Conservation (phyloP, 331 rosid genomes). For the Malus hybrid region DNA sequence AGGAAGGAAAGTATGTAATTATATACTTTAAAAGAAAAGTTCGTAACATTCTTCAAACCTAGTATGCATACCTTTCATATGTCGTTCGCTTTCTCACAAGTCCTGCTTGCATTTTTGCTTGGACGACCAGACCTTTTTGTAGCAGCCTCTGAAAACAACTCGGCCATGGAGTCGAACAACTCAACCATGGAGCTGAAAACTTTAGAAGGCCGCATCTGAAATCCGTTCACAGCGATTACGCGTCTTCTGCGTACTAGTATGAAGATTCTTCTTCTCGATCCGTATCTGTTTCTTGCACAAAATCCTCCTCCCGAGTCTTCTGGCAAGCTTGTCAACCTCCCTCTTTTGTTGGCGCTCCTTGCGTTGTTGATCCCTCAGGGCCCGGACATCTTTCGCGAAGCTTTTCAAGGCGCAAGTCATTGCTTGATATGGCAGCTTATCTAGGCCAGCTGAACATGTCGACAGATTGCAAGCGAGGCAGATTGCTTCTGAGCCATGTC, state of each 20-base stretch:
- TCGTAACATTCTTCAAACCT: background rate
- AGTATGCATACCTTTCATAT: background rate
- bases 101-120: background rate
- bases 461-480: conserved; percentile 10
- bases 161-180: background rate
- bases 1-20: too few relatives aligned
- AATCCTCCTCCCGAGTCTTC: conserved; percentile 9
- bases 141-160: background rate
- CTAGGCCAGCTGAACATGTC: conserved; percentile 9
- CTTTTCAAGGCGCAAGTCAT: conserved; percentile 16
- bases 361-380: conserved; percentile 15
- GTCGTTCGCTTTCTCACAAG: background rate
- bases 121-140: background rate
- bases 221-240: conserved; percentile 7
- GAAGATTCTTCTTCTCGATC: conserved; percentile 18
- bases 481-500: conserved; percentile 22
- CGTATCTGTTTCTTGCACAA: background rate
- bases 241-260: conserved; percentile 13
- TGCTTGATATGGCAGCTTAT: conserved; percentile 14
- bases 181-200: conserved; percentile 12
- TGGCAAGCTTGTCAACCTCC: conserved; percentile 16
- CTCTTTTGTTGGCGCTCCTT: conserved; percentile 24
- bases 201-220: conserved; percentile 12
- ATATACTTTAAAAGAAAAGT: background rate
- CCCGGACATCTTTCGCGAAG: conserved; percentile 7